phyloP scores from a whole-genome alignment of 495 filamentous ascomycete genomes.

The Ascobolus immersus region DNA sequence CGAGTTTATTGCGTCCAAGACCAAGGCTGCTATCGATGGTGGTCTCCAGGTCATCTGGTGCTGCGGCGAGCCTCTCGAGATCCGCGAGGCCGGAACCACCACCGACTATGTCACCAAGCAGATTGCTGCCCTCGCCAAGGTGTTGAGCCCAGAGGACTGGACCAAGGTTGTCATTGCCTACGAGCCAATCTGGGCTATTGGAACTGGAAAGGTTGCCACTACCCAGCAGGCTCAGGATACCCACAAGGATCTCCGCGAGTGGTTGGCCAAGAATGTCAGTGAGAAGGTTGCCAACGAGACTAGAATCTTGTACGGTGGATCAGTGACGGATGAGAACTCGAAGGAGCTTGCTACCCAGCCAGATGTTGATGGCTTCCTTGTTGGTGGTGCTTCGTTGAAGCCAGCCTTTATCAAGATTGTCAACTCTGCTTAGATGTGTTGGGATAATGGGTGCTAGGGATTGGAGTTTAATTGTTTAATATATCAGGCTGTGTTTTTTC shows the following conservation, averaged over 20 bases:
- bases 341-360: constrained; percentile 66
- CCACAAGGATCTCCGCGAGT: constrained; percentile 50
- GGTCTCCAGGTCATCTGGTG: constrained; percentile 83
- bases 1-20: constrained; percentile 72
- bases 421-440: too few relatives aligned
- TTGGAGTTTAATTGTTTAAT: too few relatives aligned
- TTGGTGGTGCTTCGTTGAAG: constrained; percentile 94
- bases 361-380: constrained; percentile 96
- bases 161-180: constrained; percentile 86
- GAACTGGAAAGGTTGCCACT: constrained; percentile 35
- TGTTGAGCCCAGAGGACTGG: constrained; percentile 57
- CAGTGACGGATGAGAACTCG: constrained; percentile 95
- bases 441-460: too few relatives aligned
- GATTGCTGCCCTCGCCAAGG: constrained; percentile 37
- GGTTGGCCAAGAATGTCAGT: constrained; percentile 52
- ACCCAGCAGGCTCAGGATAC: constrained; percentile 10
- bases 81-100: constrained; percentile 68
- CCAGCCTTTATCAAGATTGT: constrained; percentile 92
- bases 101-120: constrained; percentile 71
- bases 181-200: constrained; percentile 98
- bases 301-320: constrained; percentile 83
- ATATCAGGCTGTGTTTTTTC: too few relatives aligned
- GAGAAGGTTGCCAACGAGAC: constrained; percentile 20
- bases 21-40: constrained; percentile 64
- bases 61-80: constrained; percentile 80